Conservation (phyloP, 352 stramenopile genomes). For the Pythium coloratum region DNA sequence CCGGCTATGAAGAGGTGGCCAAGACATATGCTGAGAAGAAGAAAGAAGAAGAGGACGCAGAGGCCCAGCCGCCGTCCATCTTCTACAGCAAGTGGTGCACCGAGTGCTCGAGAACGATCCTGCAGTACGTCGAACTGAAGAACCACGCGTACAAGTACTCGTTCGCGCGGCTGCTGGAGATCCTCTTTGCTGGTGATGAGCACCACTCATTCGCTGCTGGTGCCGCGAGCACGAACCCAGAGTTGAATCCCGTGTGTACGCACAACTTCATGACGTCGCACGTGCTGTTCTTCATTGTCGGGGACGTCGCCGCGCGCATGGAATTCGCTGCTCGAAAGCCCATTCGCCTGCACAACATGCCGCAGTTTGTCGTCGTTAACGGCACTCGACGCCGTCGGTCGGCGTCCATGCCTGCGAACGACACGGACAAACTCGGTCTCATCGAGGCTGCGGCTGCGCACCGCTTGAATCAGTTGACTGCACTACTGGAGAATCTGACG, state of each 20-base stretch:
- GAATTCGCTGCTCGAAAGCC: conserved; percentile 51
- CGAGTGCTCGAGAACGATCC: conserved; percentile 93
- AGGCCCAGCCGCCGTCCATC: conserved; percentile 55
- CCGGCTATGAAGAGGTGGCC: background rate
- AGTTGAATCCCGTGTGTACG: conserved; percentile 28
- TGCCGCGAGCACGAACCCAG: conserved; percentile 5
- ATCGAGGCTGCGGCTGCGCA: conserved; percentile 31
- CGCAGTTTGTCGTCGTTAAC: conserved; percentile 20
- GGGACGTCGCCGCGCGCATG: conserved; percentile 67
- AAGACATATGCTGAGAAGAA: background rate
- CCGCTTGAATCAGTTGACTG: conserved; percentile 3
- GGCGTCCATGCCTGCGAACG: background rate
- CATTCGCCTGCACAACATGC: conserved; percentile 31
- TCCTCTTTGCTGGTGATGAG: conserved; percentile 91
- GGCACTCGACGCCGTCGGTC: conserved; percentile 18
- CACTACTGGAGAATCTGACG: conserved; percentile 45
- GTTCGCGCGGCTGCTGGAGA: conserved; percentile 97
- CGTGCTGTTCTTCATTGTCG: conserved; percentile 83
- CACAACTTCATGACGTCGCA: conserved; percentile 63
- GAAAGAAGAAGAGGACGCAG: conserved; percentile 7
- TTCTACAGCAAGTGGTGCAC: conserved; percentile 98
- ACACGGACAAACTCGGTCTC: conserved; percentile 24
- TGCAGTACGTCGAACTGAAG: conserved; percentile 85
- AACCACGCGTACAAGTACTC: conserved; percentile 97
- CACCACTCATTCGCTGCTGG: conserved; percentile 26